Conservation (phyloP, 2,329 filamentous ascomycete species). For the Ceratocystis smalleyi region DNA sequence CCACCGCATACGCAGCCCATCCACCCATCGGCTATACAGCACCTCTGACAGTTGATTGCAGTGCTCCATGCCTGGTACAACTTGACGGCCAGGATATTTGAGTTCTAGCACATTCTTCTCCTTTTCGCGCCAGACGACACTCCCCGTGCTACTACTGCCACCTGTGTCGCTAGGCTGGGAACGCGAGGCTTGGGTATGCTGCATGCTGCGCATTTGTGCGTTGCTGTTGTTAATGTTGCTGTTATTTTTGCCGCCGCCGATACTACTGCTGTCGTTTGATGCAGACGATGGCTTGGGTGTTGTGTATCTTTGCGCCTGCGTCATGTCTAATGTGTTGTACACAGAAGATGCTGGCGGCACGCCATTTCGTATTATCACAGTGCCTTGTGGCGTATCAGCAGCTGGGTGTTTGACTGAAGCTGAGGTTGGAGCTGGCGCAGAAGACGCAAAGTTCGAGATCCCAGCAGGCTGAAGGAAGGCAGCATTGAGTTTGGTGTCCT, state of each 20-base stretch:
- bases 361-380: constrained; percentile 33
- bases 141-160: neutral
- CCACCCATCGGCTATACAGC: constrained; percentile 78
- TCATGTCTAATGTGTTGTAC: constrained; percentile 15
- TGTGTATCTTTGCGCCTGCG: constrained; percentile 3
- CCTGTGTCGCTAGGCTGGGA: constrained; percentile 29
- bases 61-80: constrained; percentile 71
- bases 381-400: constrained; percentile 33
- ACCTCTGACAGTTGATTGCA: constrained; percentile 78
- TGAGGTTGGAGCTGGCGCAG: no score
- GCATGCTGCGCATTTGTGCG: constrained; percentile 51
- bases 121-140: constrained; percentile 13
- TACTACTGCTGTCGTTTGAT: neutral
- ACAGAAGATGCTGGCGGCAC: neutral
- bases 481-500: constrained; percentile 48
- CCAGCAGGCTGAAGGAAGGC: constrained; percentile 28
- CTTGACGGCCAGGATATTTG: constrained; percentile 39
- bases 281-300: constrained; percentile 18
- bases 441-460: constrained; percentile 13
- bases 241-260: neutral
- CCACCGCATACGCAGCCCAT: constrained; percentile 63
- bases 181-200: constrained; percentile 41
- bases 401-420: constrained; percentile 3
- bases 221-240: neutral
- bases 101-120: constrained; percentile 30